Percentiles rank a stretch among this genome's conserved stretches.
Conservation (phyloP, 106 monocot species). For the Acanthochlamys bracteata region DNA sequence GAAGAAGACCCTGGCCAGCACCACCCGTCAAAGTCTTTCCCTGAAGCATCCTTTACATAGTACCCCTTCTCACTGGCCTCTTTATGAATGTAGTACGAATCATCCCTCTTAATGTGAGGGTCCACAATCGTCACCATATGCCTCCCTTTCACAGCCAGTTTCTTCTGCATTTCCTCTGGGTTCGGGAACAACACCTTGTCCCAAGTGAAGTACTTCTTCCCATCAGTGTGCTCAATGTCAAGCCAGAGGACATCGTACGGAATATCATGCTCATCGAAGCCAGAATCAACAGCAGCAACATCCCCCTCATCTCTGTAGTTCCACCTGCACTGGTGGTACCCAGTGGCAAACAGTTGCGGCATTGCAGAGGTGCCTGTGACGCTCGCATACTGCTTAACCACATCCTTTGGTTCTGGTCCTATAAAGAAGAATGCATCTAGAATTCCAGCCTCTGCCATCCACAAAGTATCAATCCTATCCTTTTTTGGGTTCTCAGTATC, state of each 20-base stretch:
- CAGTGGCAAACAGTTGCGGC: conserved; percentile 88
- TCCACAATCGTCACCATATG: conserved; percentile 95
- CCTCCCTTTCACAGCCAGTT: conserved; percentile 65
- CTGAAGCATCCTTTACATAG: conserved; percentile 84
- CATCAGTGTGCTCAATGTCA: conserved; percentile 95
- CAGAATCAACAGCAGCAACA: conserved; percentile 71
- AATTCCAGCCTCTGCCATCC: conserved; percentile 95
- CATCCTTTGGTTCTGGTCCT: conserved; percentile 88
- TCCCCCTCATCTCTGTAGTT: conserved; percentile 97
- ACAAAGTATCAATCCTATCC: conserved; percentile 58
- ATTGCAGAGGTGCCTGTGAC: conserved; percentile 71
- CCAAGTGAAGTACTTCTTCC: conserved; percentile 95
- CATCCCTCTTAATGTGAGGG: conserved; percentile 92
- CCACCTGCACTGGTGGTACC: conserved; percentile 96
- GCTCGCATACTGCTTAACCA: conserved; percentile 60
- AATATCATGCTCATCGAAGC: conserved; percentile 95
- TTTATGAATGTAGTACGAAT: conserved; percentile 51
- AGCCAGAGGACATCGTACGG: conserved; percentile 99
- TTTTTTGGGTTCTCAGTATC: neutral
- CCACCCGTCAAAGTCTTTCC: conserved; percentile 89
- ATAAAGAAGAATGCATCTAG: conserved; percentile 92
- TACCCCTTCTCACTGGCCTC: conserved; percentile 94
- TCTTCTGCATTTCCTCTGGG: conserved; percentile 84
- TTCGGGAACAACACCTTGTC: conserved; percentile 68
- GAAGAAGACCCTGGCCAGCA: conserved; percentile 97